Conservation (phyloP, 495 filamentous ascomycete species). For the Bombardia bombarda region DNA sequence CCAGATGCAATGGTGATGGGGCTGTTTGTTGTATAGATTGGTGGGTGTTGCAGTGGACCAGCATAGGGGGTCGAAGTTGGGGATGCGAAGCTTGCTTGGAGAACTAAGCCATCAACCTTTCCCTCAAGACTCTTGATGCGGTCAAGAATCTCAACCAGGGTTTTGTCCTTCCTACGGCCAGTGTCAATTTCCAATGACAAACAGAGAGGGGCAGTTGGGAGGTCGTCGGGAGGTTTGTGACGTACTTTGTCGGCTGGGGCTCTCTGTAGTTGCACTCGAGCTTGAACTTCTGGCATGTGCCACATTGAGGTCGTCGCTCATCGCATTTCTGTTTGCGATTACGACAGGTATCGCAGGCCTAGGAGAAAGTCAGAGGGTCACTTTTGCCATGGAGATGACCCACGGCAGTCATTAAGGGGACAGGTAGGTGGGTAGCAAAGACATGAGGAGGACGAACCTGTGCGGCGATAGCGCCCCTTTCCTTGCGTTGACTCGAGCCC, state of each 20-base stretch:
- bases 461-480: conserved; percentile 41
- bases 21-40: background rate
- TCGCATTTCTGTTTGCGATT: conserved; percentile 86
- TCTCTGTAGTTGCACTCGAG: conserved; percentile 54
- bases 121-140: conserved; percentile 43
- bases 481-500: conserved; percentile 24
- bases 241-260: conserved; percentile 56
- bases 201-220: too few relatives aligned
- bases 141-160: conserved; percentile 50
- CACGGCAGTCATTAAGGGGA: background rate
- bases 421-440: background rate
- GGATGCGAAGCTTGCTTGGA: conserved; percentile 13
- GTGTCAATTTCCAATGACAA: conserved; percentile 6
- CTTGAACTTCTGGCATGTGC: conserved; percentile 40
- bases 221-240: too few relatives aligned
- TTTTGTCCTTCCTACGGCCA: conserved; percentile 51
- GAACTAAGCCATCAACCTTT: conserved; percentile 38
- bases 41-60: too few relatives aligned
- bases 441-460: conserved; percentile 24
- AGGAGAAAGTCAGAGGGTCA: background rate
- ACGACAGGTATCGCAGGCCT: conserved; percentile 78
- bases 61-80: conserved; percentile 13
- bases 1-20: background rate
- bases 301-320: conserved; percentile 75
- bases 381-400: too few relatives aligned